Conservation (phyloP, 225 moss, liverwort and hornwort genomes). For the Ulota crispa region DNA sequence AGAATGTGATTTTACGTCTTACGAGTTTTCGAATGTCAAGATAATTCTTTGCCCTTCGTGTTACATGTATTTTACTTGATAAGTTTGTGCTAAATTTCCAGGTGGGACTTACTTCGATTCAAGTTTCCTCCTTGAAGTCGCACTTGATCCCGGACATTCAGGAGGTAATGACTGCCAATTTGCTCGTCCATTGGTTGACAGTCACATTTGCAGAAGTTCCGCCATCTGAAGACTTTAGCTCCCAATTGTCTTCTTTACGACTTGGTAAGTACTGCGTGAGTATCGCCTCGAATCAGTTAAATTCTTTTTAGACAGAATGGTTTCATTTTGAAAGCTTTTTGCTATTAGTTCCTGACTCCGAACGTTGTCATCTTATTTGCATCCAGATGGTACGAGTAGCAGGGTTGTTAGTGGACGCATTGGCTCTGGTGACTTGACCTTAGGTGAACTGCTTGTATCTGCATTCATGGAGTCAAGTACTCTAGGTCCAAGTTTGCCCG, state of each 20-base stretch:
- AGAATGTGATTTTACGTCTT: neutral
- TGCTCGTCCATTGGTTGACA: slow-evolving; percentile 92
- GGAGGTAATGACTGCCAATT: slow-evolving; percentile 68
- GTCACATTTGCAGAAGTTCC: slow-evolving; percentile 93
- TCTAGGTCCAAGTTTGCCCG: slow-evolving; percentile 35
- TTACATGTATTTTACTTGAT: neutral
- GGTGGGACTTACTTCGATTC: slow-evolving; percentile 71
- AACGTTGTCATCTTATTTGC: slow-evolving; percentile 13
- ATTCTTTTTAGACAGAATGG: neutral
- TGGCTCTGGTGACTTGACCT: slow-evolving; percentile 73
- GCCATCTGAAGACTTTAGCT: slow-evolving; percentile 90
- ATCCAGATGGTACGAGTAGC: slow-evolving; percentile 57
- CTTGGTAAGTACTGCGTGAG: slow-evolving; percentile 59
- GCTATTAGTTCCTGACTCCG: slow-evolving; percentile 14
- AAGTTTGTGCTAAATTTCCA: slow-evolving; percentile 14
- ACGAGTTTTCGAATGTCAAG: neutral
- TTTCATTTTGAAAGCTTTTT: neutral
- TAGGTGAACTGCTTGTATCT: slow-evolving; percentile 82
- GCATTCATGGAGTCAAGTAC: slow-evolving; percentile 60
- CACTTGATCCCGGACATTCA: slow-evolving; percentile 74
- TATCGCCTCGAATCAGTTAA: slow-evolving; percentile 1
- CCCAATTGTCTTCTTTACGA: slow-evolving; percentile 88
- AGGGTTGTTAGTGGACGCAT: slow-evolving; percentile 54
- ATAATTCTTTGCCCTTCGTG: neutral
- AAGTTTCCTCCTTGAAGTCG: slow-evolving; percentile 69